Percentiles rank a stretch among this genome's conserved stretches.
Conservation (phyloP, 768 basidiomycete genomes). For the Leccinum rimulosum region DNA sequence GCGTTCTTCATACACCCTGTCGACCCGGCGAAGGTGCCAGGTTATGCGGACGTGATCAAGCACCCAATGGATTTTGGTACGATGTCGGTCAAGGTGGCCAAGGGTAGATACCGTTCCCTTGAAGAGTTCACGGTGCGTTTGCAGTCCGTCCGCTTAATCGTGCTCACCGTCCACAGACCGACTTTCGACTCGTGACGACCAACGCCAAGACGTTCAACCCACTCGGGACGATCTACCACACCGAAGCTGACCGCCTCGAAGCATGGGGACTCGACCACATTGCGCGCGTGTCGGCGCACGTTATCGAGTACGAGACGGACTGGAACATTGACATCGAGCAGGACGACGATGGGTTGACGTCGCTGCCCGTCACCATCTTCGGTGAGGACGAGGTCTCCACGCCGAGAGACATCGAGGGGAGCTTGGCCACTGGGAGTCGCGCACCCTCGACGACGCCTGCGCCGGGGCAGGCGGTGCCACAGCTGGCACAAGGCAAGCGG, state of each 20-base stretch:
- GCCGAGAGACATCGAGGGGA: conserved; percentile 48
- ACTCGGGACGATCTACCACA: conserved; percentile 68
- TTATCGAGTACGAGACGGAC: conserved; percentile 79
- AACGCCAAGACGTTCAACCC: conserved; percentile 81
- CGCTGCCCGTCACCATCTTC: conserved; percentile 28
- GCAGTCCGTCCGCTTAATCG: background rate
- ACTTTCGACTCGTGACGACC: conserved; percentile 66
- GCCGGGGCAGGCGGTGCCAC: conserved; percentile 14
- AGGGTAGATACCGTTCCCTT: conserved; percentile 72
- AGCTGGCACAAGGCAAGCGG: conserved; percentile 30
- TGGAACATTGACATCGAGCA: conserved; percentile 82
- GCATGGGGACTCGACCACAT: conserved; percentile 73
- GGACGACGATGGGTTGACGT: conserved; percentile 42
- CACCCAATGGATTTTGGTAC: conserved; percentile 93
- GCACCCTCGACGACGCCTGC: conserved; percentile 44
- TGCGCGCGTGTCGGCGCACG: conserved; percentile 62
- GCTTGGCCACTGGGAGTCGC: conserved; percentile 40
- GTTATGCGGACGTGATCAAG: conserved; percentile 68
- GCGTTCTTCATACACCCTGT: conserved; percentile 78
- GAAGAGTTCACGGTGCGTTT: conserved; percentile 73
- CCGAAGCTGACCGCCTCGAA: conserved; percentile 72
- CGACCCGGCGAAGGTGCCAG: conserved; percentile 54
- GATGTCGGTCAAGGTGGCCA: conserved; percentile 73
- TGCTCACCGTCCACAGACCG: conserved; percentile 40
- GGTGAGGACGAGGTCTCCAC: conserved; percentile 37